These are phyloP conservation scores for Claviceps monticola DNA, from an alignment of 2,329 filamentous ascomycete species.

Conservation along the genomic window DNA sequence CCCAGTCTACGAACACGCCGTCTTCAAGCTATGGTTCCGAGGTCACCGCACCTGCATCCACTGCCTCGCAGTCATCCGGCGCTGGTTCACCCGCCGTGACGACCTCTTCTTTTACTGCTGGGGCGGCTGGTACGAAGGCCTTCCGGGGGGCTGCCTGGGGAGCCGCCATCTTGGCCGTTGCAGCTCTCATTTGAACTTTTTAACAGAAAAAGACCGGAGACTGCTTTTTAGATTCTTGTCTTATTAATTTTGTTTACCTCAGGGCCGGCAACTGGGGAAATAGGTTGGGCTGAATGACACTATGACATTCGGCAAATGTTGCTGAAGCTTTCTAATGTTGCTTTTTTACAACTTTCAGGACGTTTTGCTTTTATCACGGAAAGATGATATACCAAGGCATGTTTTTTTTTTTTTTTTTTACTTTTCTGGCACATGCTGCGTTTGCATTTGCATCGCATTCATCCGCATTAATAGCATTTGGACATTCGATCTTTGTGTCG, in stretches of 20 bases:
- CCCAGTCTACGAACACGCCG: not conserved
- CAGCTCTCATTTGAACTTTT: conserved; percentile 13
- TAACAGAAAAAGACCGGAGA: not conserved
- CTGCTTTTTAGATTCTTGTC: too few relatives aligned
- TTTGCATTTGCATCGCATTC: not conserved
- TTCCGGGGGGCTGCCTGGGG: conserved; percentile 13
- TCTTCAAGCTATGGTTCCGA: conserved; percentile 7
- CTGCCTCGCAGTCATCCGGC: not conserved
- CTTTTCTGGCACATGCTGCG: not conserved
- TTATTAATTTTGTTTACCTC: not conserved
- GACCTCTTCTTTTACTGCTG: conserved; percentile 18
- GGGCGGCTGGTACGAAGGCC: conserved; percentile 11
- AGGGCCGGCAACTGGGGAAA: not conserved
- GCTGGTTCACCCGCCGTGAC: conserved; percentile 12
- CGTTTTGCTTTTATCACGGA: not conserved
- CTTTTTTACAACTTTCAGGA: not conserved
- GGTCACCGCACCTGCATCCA: not conserved
- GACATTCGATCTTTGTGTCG: not conserved
- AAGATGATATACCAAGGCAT: conserved; percentile 1
- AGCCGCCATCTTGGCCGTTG: conserved; percentile 14
- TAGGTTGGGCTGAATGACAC: too few relatives aligned
- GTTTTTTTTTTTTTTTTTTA: not conserved
- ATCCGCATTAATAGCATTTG: not conserved
- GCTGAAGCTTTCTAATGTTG: not conserved
- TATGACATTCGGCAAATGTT: not conserved